phyloP scores from a whole-genome alignment of 306 rosid genomes.

The Lupinus albus region DNA sequence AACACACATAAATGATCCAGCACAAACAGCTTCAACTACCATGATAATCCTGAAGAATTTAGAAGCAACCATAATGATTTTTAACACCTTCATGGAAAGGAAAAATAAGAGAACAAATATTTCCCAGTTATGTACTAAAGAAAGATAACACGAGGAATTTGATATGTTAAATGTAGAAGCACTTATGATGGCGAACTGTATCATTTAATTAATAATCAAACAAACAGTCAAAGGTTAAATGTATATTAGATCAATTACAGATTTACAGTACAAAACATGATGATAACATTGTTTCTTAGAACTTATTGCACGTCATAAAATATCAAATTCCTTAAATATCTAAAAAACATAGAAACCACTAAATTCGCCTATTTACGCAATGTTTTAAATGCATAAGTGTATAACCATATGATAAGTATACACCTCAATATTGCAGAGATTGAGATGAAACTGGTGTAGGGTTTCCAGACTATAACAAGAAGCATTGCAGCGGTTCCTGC shows the following conservation, averaged over 20 bases:
- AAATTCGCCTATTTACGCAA: not conserved
- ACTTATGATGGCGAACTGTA: conserved; percentile 17
- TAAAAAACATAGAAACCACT: not conserved
- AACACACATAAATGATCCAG: conserved; percentile 82
- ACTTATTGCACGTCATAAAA: not conserved
- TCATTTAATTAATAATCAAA: conserved; percentile 16
- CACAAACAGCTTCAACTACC: conserved; percentile 81
- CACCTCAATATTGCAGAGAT: conserved; percentile 84
- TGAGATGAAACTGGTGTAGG: conserved; percentile 68
- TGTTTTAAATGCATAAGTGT: conserved; percentile 10
- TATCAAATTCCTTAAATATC: not conserved
- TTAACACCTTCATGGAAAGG: conserved; percentile 8
- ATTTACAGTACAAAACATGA: not conserved
- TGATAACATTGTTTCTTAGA: not conserved
- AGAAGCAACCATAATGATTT: conserved; percentile 32
- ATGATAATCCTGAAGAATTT: conserved; percentile 79
- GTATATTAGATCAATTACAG: not conserved
- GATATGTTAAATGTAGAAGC: conserved; percentile 17
- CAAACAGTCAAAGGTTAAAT: conserved; percentile 10
- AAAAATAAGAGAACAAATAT: conserved; percentile 9
- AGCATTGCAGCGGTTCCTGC: conserved; percentile 96
- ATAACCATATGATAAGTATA: conserved; percentile 18
- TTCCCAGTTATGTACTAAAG: conserved; percentile 10
- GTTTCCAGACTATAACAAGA: conserved; percentile 91
- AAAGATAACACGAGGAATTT: conserved; percentile 1